phyloP scores from a whole-genome alignment of 805 yeast species.

The Huiozyma naganishii region DNA sequence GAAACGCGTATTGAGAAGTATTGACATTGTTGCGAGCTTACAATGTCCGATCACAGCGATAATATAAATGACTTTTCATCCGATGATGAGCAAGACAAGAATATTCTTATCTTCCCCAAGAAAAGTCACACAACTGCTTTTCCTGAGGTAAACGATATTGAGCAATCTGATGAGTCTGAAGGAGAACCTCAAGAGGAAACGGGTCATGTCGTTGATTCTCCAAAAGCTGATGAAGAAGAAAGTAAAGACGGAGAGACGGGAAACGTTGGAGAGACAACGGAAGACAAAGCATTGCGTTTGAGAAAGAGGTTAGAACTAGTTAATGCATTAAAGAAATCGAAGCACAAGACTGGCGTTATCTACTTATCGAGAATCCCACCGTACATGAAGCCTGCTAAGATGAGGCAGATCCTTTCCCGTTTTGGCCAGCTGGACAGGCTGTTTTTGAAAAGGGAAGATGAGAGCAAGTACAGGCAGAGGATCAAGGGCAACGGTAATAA shows the following conservation, averaged over 20 bases:
- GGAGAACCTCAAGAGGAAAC: constrained; percentile 8
- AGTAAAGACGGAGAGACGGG: constrained; percentile 12
- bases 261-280: constrained; percentile 10
- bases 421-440: constrained; percentile 87
- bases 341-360: constrained; percentile 77
- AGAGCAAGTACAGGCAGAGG: constrained; percentile 49
- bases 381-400: constrained; percentile 89
- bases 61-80: constrained; percentile 15
- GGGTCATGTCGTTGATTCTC: constrained; percentile 7
- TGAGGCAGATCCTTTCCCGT: constrained; percentile 66
- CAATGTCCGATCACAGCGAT: not conserved
- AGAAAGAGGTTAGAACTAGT: constrained; percentile 43
- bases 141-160: constrained; percentile 6
- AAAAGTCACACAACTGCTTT: constrained; percentile 14
- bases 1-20: too few relatives aligned
- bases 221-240: constrained; percentile 9
- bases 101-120: constrained; percentile 14
- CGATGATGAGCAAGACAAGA: constrained; percentile 19
- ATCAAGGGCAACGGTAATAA: constrained; percentile 87
- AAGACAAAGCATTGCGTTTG: constrained; percentile 13
- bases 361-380: constrained; percentile 89
- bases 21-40: too few relatives aligned
- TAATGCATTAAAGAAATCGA: constrained; percentile 37
- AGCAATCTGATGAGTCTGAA: constrained; percentile 11
- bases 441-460: constrained; percentile 78